Evolutionary conservation across 208 protist genomes (phyloP).

Genomic region (Trypanosoma congolense): DNA sequence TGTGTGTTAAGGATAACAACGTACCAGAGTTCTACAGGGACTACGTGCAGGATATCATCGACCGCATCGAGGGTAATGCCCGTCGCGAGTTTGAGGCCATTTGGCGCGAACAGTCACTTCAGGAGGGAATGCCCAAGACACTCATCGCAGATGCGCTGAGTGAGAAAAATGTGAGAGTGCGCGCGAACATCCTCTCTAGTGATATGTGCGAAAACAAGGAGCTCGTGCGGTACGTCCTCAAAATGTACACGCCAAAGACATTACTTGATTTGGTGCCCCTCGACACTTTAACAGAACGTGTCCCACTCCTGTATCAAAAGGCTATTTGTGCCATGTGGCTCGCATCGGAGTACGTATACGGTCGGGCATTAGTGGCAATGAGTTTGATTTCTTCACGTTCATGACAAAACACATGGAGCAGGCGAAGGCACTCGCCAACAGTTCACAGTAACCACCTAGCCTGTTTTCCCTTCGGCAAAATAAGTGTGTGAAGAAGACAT

Average conservation of each 20-base stretch:
- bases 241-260: constrained; percentile 71
- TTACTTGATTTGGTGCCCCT: constrained; percentile 77
- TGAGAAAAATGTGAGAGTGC: constrained; percentile 88
- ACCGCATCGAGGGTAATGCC: constrained; percentile 85
- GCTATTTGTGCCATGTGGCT: constrained; percentile 93
- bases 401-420: constrained; percentile 59
- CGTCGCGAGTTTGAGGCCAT: constrained; percentile 88
- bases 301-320: constrained; percentile 90
- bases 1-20: constrained; percentile 68
- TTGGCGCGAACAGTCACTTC: constrained; percentile 70
- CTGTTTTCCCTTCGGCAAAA: not conserved
- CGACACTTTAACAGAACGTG: constrained; percentile 81
- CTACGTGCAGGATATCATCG: constrained; percentile 88
- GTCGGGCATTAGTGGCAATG: constrained; percentile 66
- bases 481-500: not conserved
- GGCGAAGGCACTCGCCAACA: constrained; percentile 12
- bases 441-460: constrained; percentile 6
- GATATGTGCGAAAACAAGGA: constrained; percentile 80
- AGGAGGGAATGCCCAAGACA: constrained; percentile 52
- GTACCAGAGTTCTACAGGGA: constrained; percentile 90
- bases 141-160: constrained; percentile 82
- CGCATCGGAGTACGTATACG: constrained; percentile 92
- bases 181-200: constrained; percentile 68
- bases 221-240: constrained; percentile 70
- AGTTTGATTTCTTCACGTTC: constrained; percentile 90